Base-by-base conservation (phyloP, 768 basidiomycete species). In the Mycena rebaudengoi region DNA sequence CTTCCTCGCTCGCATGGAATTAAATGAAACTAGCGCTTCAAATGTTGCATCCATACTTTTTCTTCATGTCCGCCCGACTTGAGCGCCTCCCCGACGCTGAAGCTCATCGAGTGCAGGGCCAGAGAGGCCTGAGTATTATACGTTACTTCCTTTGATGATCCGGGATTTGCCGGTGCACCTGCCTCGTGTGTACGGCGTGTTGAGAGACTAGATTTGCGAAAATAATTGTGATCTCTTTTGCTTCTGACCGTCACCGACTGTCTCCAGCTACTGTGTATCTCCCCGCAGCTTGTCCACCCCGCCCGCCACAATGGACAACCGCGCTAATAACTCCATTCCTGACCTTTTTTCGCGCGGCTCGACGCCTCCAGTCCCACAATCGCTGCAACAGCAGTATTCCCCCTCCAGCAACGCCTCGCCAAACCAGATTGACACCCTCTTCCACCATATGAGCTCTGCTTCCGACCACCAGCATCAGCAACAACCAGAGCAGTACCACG, bases 341-440 rank as follows among this genome's bases (percentile, higher is more conserved):
- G 83, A 86, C 57, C 82, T 87, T 60, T 88, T 87, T 72, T 86
- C 86, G 23, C 77, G 85, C 46, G 82, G 81, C 55, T 79, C 85
- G 33, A 85, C 86, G 13, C 86, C 86, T 60, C 86, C 85, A 48
- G 65, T 68, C 43, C 77, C 77, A 53, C 71, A 74, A 39, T 77
- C 75, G 33, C 72, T 74, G 39, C 76, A 76, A 49, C 75, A 78
- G 69, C 80, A 83, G 55, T 65, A 78, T 30, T 70, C 82, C 26
- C 78, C 32, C 25, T 49, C 64, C 1, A 57, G 75, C 39, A 80
- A 80, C 43, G 80, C 84, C 35, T 82, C 88, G 63, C 81, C 86
- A 30, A 85, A 78, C 67, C 83, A 89, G 64, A 84, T 93, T 69
- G 91, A 92, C 65, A 84, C 88, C 51, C 83, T 93, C 21, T 90